phyloP scores from a whole-genome alignment of 108 stramenopile species.

The Hondaea fermentalgiana region DNA sequence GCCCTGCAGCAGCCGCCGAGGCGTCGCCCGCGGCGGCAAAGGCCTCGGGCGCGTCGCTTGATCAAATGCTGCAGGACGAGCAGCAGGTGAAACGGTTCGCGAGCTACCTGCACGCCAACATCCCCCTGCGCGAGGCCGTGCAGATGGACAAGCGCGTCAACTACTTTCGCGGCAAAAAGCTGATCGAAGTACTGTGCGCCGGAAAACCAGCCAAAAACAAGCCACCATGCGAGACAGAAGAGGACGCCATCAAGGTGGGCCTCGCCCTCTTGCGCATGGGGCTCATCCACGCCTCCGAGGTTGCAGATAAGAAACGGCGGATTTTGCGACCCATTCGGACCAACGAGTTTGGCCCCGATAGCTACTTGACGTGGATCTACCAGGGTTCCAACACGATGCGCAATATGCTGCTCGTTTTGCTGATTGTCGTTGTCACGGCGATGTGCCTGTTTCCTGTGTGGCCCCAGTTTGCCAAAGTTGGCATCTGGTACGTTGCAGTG shows the following conservation, averaged over 20 bases:
- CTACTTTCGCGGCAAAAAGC: constrained; percentile 48
- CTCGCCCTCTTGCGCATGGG: constrained; percentile 30
- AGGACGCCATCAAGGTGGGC: constrained; percentile 37
- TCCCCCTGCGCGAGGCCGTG: constrained; percentile 40
- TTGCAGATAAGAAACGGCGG: background rate
- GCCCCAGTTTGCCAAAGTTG: constrained; percentile 48
- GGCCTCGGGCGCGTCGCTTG: background rate
- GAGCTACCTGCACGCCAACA: constrained; percentile 19
- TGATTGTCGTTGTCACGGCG: constrained; percentile 41
- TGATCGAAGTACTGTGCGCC: constrained; percentile 38
- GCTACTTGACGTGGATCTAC: constrained; percentile 55
- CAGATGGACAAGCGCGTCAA: constrained; percentile 52
- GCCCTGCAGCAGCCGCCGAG: no score
- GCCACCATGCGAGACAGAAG: constrained; percentile 31
- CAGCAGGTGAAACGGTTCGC: background rate
- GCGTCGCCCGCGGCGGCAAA: no score
- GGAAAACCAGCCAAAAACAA: constrained; percentile 24
- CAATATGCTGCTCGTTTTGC: constrained; percentile 35
- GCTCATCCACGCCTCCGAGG: constrained; percentile 17
- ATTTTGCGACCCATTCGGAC: background rate
- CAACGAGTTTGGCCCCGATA: constrained; percentile 23
- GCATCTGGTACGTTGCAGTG: constrained; percentile 89
- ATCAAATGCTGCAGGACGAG: background rate
- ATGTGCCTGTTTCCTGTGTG: constrained; percentile 52
- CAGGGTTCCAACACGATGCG: constrained; percentile 45